phyloP scores from a whole-genome alignment of 306 rosid genomes.

The Mimosa bimucronata region DNA sequence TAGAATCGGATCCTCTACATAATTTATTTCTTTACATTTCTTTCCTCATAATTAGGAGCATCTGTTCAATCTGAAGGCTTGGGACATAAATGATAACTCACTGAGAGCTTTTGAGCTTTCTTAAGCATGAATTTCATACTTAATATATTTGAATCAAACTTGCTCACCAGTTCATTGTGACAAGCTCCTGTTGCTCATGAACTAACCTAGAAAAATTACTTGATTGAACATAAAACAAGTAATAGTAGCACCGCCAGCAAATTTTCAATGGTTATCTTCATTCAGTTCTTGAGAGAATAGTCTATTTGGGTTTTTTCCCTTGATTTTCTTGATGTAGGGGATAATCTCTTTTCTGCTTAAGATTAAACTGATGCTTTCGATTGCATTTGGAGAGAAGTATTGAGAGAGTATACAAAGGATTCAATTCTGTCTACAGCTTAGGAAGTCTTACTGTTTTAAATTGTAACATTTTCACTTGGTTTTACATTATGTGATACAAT shows the following conservation, averaged over 20 bases:
- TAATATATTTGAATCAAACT: background rate
- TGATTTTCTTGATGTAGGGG: background rate
- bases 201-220: background rate
- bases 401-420: background rate
- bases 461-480: conserved; percentile 12
- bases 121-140: background rate
- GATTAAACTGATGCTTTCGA: background rate
- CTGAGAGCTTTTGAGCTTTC: background rate
- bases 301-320: background rate
- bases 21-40: background rate
- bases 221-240: too few relatives aligned
- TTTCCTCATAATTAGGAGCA: background rate
- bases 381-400: background rate
- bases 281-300: background rate
- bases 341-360: background rate
- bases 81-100: background rate
- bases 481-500: conserved; percentile 29
- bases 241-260: background rate
- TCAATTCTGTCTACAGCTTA: background rate
- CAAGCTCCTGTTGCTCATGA: background rate
- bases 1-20: background rate
- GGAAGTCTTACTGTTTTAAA: background rate
- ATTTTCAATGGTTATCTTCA: background rate
- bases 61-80: background rate
- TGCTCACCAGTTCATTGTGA: background rate